Evolutionary conservation across 768 basidiomycete genomes (phyloP).

Genomic region (Tephrocybe sp.): DNA sequence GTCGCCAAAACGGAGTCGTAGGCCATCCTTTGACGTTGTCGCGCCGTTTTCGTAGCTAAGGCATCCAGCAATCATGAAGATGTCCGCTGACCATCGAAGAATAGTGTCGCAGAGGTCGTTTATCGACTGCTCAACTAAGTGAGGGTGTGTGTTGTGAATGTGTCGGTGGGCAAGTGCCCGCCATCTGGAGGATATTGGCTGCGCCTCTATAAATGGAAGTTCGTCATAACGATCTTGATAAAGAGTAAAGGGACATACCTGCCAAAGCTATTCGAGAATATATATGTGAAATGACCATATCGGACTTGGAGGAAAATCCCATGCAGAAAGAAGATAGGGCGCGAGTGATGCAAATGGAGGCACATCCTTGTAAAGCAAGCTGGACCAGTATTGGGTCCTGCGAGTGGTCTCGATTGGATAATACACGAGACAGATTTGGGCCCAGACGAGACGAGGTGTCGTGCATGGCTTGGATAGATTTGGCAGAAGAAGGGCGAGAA

Average conservation of each 20-base stretch:
- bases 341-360: conserved; percentile 64
- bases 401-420: conserved; percentile 65
- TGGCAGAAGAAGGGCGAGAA: conserved; percentile 36
- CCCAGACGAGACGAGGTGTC: conserved; percentile 68
- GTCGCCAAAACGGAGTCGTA: conserved; percentile 50
- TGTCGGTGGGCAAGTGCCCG: conserved; percentile 70
- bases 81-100: conserved; percentile 68
- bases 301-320: conserved; percentile 70
- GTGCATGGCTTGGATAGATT: conserved; percentile 51
- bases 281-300: conserved; percentile 62
- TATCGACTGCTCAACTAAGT: conserved; percentile 62
- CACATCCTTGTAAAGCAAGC: conserved; percentile 71
- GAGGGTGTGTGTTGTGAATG: conserved; percentile 68
- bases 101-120: conserved; percentile 75
- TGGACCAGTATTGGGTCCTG: conserved; percentile 79
- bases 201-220: conserved; percentile 51
- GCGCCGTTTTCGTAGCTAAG: conserved; percentile 37
- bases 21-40: conserved; percentile 31
- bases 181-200: conserved; percentile 79
- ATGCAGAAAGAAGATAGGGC: conserved; percentile 73
- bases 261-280: conserved; percentile 56
- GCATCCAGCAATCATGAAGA: conserved; percentile 65
- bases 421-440: conserved; percentile 55
- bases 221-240: conserved; percentile 6
- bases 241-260: conserved; percentile 36